phyloP scores from a whole-genome alignment of 495 filamentous ascomycete species.

The Alectoria sarmentosa region DNA sequence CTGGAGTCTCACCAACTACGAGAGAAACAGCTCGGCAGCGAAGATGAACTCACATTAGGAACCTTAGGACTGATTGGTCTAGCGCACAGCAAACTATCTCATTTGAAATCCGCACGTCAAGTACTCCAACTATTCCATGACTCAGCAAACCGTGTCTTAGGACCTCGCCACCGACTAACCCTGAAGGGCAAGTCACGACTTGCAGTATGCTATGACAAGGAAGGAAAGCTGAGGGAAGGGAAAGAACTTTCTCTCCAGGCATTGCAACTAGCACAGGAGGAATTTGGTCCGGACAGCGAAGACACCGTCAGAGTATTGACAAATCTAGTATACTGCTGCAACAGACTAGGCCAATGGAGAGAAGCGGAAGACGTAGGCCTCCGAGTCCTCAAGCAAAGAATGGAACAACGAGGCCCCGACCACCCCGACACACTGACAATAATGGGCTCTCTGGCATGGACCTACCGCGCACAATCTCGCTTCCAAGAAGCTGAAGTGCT shows the following conservation, averaged over 20 bases:
- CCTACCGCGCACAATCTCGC: constrained; percentile 26
- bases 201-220: constrained; percentile 10
- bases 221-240: constrained; percentile 10
- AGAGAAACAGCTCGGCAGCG: constrained; percentile 13
- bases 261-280: constrained; percentile 15
- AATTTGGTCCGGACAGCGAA: constrained; percentile 13
- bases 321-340: constrained; percentile 10
- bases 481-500: constrained; percentile 32
- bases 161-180: constrained; percentile 15
- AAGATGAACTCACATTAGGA: constrained; percentile 19
- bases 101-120: constrained; percentile 8
- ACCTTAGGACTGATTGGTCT: constrained; percentile 16
- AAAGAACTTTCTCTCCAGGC: constrained; percentile 13
- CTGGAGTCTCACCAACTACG: constrained; percentile 15
- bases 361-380: constrained; percentile 27
- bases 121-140: constrained; percentile 11
- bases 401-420: constrained; percentile 26
- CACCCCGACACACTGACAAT: constrained; percentile 30
- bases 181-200: constrained; percentile 20
- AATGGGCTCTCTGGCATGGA: constrained; percentile 27
- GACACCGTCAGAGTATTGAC: constrained; percentile 17
- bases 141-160: constrained; percentile 12
- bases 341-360: constrained; percentile 9
- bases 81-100: constrained; percentile 10
- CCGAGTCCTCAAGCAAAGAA: constrained; percentile 11